A percentile compares a stretch with the other conserved stretches of the same genome.
Conservation (phyloP, 805 yeast species). For the Groenewaldozyma tartarivorans region DNA sequence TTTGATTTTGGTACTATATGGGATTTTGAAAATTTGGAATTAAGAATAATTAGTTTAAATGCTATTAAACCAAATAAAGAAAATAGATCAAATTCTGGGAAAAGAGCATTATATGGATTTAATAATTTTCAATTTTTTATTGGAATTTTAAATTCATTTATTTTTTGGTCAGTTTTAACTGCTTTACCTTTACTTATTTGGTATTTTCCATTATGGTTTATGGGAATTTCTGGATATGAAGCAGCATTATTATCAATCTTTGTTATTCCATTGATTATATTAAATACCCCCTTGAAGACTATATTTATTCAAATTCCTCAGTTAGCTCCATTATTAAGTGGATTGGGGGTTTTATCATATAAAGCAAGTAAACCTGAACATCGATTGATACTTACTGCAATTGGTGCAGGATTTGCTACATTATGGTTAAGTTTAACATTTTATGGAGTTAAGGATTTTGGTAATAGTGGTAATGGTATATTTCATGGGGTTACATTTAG, state of each 20-base stretch:
- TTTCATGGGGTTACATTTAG: conserved; percentile 49
- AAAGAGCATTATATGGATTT: conserved; percentile 15
- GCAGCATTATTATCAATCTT: conserved; percentile 46
- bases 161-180: conserved; percentile 80
- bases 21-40: conserved; percentile 59
- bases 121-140: conserved; percentile 23
- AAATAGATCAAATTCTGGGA: conserved; percentile 10
- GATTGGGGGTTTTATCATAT: conserved; percentile 71
- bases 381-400: conserved; percentile 54
- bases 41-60: conserved; percentile 29
- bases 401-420: conserved; percentile 57
- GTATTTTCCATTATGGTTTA: conserved; percentile 97
- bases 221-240: conserved; percentile 96
- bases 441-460: conserved; percentile 22
- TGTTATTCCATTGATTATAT: conserved; percentile 49
- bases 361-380: conserved; percentile 56
- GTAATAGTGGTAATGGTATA: conserved; percentile 23
- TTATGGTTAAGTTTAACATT: conserved; percentile 52
- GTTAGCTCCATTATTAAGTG: conserved; percentile 42
- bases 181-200: conserved; percentile 80
- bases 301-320: conserved; percentile 39
- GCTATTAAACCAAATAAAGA: conserved; percentile 9
- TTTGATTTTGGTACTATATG: conserved; percentile 72
- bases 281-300: conserved; percentile 34
- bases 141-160: conserved; percentile 49